phyloP scores from a whole-genome alignment of 2,329 filamentous ascomycete species.

The Teratosphaeriaceae sp. region DNA sequence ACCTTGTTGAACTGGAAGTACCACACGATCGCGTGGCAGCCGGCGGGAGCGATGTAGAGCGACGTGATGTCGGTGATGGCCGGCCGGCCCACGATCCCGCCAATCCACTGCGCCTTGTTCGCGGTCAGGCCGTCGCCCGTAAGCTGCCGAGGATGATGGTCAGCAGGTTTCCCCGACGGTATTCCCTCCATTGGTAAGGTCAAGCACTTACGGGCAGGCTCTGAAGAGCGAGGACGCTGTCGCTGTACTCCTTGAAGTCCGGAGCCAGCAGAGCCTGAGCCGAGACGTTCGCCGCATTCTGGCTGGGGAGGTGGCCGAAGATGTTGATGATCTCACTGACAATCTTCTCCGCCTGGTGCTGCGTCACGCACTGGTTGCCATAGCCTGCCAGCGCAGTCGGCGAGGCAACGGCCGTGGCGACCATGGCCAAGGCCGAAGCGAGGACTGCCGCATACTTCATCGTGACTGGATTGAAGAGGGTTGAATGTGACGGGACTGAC shows the following conservation, averaged over 20 bases:
- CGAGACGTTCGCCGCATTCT: conserved; percentile 2
- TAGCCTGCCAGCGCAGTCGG: neutral
- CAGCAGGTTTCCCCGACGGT: neutral
- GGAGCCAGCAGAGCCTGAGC: conserved; percentile 6
- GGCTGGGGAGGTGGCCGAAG: conserved; percentile 4
- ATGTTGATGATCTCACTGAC: conserved; percentile 6
- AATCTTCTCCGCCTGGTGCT: conserved; percentile 5
- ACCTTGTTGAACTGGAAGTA: conserved; percentile 8
- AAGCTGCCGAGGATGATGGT: neutral
- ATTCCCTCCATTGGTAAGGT: neutral
- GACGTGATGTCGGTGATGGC: conserved; percentile 6
- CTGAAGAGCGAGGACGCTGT: conserved; percentile 7
- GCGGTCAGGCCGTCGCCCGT: conserved; percentile 4
- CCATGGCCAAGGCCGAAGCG: conserved; percentile 1
- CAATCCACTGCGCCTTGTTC: conserved; percentile 6
- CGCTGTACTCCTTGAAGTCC: conserved; percentile 8
- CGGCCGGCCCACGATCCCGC: conserved; percentile 2
- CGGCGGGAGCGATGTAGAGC: conserved; percentile 4
- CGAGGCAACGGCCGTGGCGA: neutral
- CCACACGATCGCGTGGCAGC: conserved; percentile 11
- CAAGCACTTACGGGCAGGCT: conserved; percentile 2
- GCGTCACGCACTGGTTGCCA: conserved; percentile 3
- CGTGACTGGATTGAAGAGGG: neutral
- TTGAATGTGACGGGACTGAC: neutral
- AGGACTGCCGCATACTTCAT: conserved; percentile 4